These are phyloP conservation scores for Fusarium abutilonis DNA, from an alignment of 2,329 filamentous ascomycete species.

Conservation along the genomic window DNA sequence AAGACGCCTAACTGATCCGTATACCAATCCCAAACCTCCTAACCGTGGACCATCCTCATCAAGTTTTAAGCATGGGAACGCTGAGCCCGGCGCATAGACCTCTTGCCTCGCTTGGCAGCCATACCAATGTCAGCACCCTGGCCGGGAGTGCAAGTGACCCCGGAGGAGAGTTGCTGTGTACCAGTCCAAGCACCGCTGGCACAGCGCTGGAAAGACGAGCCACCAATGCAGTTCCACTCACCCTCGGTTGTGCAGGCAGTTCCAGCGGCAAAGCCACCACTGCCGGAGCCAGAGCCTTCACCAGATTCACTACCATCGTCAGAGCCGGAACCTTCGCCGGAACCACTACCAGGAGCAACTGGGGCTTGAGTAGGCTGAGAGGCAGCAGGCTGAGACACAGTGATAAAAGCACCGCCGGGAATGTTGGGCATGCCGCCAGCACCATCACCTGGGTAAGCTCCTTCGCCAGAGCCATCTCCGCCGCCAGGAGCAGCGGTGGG, in stretches of 20 bases:
- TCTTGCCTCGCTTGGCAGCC: constrained; percentile 27
- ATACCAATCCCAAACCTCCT: neutral
- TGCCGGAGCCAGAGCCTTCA: constrained; percentile 19
- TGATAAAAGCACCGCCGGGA: constrained; percentile 56
- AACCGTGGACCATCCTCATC: neutral
- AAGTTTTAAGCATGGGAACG: constrained; percentile 22
- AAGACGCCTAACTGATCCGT: neutral
- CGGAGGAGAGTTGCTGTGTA: constrained; percentile 54
- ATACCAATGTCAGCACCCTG: constrained; percentile 54
- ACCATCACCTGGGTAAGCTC: neutral
- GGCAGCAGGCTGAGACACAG: constrained; percentile 38
- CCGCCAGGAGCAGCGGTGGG: neutral
- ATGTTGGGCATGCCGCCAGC: neutral
- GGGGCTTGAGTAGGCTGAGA: neutral
- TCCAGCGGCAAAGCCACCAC: constrained; percentile 52
- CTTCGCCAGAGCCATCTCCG: neutral
- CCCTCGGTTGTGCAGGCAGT: constrained; percentile 60
- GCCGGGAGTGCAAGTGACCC: constrained; percentile 58
- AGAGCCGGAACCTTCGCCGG: neutral
- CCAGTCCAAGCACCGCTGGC: constrained; percentile 62
- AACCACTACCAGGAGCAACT: neutral
- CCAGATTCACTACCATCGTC: neutral
- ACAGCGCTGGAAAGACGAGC: constrained; percentile 64
- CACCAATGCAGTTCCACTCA: constrained; percentile 63
- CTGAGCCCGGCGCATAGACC: constrained; percentile 44